Percentiles rank a stretch among this genome's conserved stretches.
phyloP scores from a whole-genome alignment of 2,329 filamentous ascomycete species.

The Keithomyces neogunnii region DNA sequence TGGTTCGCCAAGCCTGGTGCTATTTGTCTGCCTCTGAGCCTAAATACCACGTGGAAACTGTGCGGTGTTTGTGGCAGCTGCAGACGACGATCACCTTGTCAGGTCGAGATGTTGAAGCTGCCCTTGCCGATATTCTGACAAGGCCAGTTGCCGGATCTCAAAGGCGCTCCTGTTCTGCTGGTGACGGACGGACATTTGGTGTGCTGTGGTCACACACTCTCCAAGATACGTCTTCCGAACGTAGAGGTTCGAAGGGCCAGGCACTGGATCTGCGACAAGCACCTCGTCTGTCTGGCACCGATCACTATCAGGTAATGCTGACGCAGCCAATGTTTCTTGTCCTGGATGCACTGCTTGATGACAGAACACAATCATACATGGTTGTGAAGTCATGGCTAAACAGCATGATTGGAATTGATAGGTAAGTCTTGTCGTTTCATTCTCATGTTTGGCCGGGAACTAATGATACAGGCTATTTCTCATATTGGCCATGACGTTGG shows the following conservation, averaged over 20 bases:
- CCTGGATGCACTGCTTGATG: slow-evolving; percentile 68
- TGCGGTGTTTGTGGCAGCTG: slow-evolving; percentile 77
- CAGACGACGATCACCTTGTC: slow-evolving; percentile 61
- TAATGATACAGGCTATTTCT: slow-evolving; percentile 44
- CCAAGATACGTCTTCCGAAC: slow-evolving; percentile 48
- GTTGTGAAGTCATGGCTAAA: slow-evolving; percentile 76
- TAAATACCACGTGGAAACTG: slow-evolving; percentile 91
- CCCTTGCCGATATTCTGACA: slow-evolving; percentile 61
- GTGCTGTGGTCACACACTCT: slow-evolving; percentile 77
- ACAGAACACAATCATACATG: slow-evolving; percentile 65
- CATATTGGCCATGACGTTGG: slow-evolving; percentile 51
- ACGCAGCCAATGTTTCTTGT: slow-evolving; percentile 74
- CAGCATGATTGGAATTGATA: slow-evolving; percentile 53
- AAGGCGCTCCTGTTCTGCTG: slow-evolving; percentile 27
- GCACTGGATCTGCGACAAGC: slow-evolving; percentile 22
- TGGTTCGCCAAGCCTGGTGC: slow-evolving; percentile 69
- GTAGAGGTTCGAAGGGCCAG: slow-evolving; percentile 39
- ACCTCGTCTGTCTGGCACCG: slow-evolving; percentile 43
- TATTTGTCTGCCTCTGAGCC: slow-evolving; percentile 75
- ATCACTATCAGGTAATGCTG: slow-evolving; percentile 65
- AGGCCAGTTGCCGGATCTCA: neutral
- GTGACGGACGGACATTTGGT: slow-evolving; percentile 61
- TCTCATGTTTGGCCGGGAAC: neutral
- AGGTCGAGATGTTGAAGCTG: slow-evolving; percentile 71
- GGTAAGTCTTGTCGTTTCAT: slow-evolving; percentile 31